Evolutionary conservation across 371 early-diverging fungal species (phyloP).

Genomic region (Rhizopus arrhizus): DNA sequence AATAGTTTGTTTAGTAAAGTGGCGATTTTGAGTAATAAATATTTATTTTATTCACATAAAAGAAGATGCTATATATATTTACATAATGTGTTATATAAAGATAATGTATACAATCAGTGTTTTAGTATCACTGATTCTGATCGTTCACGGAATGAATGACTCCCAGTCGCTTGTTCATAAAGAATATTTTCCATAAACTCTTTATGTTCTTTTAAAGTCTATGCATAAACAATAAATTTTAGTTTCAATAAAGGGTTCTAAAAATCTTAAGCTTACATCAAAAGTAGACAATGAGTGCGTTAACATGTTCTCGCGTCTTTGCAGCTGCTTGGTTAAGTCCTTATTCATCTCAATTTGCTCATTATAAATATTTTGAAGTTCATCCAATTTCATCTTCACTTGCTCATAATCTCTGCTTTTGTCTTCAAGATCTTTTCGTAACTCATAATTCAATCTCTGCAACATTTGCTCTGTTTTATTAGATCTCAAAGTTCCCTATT

Average conservation of each 20-base stretch:
- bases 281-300: slow-evolving; percentile 20
- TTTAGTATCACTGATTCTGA: slow-evolving; percentile 11
- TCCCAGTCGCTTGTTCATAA: slow-evolving; percentile 44
- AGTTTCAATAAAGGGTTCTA: slow-evolving; percentile 16
- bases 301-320: slow-evolving; percentile 29
- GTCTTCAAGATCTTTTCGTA: slow-evolving; percentile 27
- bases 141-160: slow-evolving; percentile 15
- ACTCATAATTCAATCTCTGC: slow-evolving; percentile 30
- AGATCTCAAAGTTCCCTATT: neutral
- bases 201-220: slow-evolving; percentile 34
- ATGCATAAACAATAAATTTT: no score
- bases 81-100: neutral
- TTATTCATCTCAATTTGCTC: neutral
- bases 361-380: slow-evolving; percentile 4
- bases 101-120: neutral
- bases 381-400: slow-evolving; percentile 6
- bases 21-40: no score
- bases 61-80: no score
- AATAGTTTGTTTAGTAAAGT: no score
- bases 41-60: neutral
- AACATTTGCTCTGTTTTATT: slow-evolving; percentile 12
- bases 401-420: slow-evolving; percentile 5
- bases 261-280: slow-evolving; percentile 30
- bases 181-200: slow-evolving; percentile 45
- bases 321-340: slow-evolving; percentile 26